Base-by-base conservation (phyloP, 495 filamentous ascomycete genomes). In the Penicillium paradoxum region DNA sequence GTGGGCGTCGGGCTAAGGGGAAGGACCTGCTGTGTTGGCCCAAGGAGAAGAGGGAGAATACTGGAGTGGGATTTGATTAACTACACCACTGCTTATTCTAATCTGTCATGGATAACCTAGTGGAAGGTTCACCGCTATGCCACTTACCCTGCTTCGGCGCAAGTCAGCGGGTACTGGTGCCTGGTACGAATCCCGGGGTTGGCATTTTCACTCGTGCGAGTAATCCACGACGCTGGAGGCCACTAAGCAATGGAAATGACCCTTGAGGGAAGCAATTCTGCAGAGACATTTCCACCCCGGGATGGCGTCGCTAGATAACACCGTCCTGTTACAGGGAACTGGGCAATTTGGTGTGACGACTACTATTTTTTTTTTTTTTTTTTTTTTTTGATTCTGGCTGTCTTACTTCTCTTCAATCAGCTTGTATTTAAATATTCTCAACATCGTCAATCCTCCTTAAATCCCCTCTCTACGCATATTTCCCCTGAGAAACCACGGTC, bases 251-350 rank as follows among this genome's bases (percentile, higher is more conserved):
- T 82, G 80, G 72, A 74, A 66, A 72, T 77, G 75, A 82, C 69
- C 59, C 75, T 80, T 77, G 78, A 83, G 80, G 77, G 78, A 80
- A 82, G 79, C 68, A 82, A 82, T 81, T 80, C 77, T 79, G 80
- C 80, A 83, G 77, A 81, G 75, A 71, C 72, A 76, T 69, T 67
- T 79, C 69, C 80, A 80, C 79, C 78, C 74, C 73, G 66, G 74
- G 70, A 67, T 79, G 80, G 79, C 80, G 80, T 70, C 63, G 71
- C 71, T 73, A 76, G 79, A 81, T 71, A 67, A 81, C 78, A 81
- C 72, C 74, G 69, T 64, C 66, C 57, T 52, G 71, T 73, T 73
- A 71, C 69, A 70, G 64, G 75, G 66, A 66, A 64, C 45, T 55
- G 64, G 65, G 63, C 65, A 68, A 57, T 65, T 71, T 67, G 73